Conservation (phyloP, 129 eudicot species). For the Glebionis coronaria region DNA sequence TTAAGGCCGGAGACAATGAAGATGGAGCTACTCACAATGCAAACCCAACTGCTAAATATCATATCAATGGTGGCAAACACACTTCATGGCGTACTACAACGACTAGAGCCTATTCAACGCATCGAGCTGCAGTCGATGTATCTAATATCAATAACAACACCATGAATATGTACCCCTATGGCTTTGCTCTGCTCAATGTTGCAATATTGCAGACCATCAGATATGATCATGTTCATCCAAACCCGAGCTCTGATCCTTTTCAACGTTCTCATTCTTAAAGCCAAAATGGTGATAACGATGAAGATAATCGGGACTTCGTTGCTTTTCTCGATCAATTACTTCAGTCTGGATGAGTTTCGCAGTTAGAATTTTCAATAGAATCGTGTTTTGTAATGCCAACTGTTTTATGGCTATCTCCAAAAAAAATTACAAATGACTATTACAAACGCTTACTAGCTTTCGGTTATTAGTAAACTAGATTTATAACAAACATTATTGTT, state of each 20-base stretch:
- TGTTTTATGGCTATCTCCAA: too few species aligned
- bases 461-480: too few species aligned
- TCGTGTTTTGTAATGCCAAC: constrained; percentile 16
- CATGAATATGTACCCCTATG: constrained; percentile 26
- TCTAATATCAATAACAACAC: too few species aligned
- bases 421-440: too few species aligned
- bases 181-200: constrained; percentile 6
- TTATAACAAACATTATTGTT: too few species aligned
- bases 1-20: constrained; percentile 53
- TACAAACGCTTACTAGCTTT: too few species aligned
- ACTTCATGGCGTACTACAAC: constrained; percentile 32
- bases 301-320: constrained; percentile 32
- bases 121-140: background rate
- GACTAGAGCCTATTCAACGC: constrained; percentile 19
- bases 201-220: constrained; percentile 6
- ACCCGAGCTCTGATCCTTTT: constrained; percentile 33
- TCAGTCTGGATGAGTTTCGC: constrained; percentile 9
- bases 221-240: background rate
- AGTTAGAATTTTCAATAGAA: background rate
- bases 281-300: constrained; percentile 23
- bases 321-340: constrained; percentile 41
- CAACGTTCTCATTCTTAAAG: constrained; percentile 14
- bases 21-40: constrained; percentile 49
- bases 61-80: constrained; percentile 39
- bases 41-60: constrained; percentile 46